A percentile compares a stretch with the other conserved stretches of the same genome.
Conservation (phyloP, 768 basidiomycete genomes). For the Coprinopsis strossmayeri region DNA sequence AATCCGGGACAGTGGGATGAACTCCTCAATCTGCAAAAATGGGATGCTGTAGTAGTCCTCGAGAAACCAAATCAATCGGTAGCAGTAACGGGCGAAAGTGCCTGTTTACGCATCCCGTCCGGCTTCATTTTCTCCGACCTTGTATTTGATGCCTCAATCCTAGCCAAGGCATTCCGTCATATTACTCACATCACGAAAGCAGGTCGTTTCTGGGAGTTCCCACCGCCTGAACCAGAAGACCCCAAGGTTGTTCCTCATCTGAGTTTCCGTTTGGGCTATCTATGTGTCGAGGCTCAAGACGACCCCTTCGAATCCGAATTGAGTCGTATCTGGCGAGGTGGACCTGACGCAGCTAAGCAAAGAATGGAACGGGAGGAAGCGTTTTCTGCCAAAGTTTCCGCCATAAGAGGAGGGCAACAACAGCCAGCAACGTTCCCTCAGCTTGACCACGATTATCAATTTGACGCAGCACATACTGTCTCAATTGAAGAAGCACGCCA, state of each 20-base stretch:
- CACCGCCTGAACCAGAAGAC: conserved; percentile 61
- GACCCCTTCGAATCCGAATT: conserved; percentile 77
- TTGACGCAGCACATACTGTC: conserved; percentile 58
- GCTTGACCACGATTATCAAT: conserved; percentile 50
- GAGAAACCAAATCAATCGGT: conserved; percentile 32
- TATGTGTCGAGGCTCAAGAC: conserved; percentile 77
- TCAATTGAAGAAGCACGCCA: conserved; percentile 64
- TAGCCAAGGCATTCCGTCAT: conserved; percentile 71
- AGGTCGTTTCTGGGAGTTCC: conserved; percentile 46
- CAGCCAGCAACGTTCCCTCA: conserved; percentile 20
- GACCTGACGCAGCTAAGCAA: conserved; percentile 61
- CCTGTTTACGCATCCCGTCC: conserved; percentile 73
- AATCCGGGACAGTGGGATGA: conserved; percentile 64
- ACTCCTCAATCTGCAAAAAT: conserved; percentile 50
- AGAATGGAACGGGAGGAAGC: conserved; percentile 74
- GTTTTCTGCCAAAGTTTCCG: conserved; percentile 72
- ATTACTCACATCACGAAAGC: conserved; percentile 48
- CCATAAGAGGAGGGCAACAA: conserved; percentile 43
- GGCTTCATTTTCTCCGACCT: conserved; percentile 73
- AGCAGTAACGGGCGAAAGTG: conserved; percentile 51
- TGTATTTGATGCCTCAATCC: conserved; percentile 60
- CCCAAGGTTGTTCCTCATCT: conserved; percentile 69
- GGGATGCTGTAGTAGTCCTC: conserved; percentile 33
- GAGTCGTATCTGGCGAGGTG: conserved; percentile 68
- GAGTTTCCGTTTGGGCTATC: conserved; percentile 45